A percentile compares a stretch with the other conserved stretches of the same genome.
phyloP scores from a whole-genome alignment of 2,329 filamentous ascomycete species.

The Fusarium aywerte region DNA sequence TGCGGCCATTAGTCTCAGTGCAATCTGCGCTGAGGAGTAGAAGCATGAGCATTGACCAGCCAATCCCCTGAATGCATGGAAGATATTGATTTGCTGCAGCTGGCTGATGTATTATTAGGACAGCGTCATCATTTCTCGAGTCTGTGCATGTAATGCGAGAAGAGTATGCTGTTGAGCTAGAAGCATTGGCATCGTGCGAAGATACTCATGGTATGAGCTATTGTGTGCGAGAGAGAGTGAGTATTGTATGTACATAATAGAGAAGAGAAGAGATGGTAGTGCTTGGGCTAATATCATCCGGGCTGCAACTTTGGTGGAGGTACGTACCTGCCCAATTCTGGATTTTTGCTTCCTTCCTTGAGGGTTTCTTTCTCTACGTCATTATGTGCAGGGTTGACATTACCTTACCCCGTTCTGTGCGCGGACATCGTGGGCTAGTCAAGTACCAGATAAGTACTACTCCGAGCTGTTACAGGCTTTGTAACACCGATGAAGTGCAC shows the following conservation, averaged over 20 bases:
- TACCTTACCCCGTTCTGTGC: slow-evolving; percentile 26
- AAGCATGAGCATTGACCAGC: slow-evolving; percentile 35
- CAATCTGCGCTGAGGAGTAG: slow-evolving; percentile 36
- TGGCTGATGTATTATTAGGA: slow-evolving; percentile 24
- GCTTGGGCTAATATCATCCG: slow-evolving; percentile 4
- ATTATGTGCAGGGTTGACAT: slow-evolving; percentile 39
- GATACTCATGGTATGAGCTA: not conserved
- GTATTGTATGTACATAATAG: not conserved
- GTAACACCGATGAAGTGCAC: not conserved
- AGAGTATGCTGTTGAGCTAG: not conserved
- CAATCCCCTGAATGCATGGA: slow-evolving; percentile 39
- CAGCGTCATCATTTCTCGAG: slow-evolving; percentile 17
- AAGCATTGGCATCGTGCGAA: slow-evolving; percentile 1
- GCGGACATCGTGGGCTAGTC: slow-evolving; percentile 27
- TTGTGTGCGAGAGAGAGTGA: not conserved
- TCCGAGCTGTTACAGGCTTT: not conserved
- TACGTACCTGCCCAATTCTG: slow-evolving; percentile 26
- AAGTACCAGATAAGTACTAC: slow-evolving; percentile 20
- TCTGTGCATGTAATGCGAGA: slow-evolving; percentile 15
- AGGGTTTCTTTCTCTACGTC: slow-evolving; percentile 43
- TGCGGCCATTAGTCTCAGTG: slow-evolving; percentile 34
- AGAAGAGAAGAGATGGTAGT: slow-evolving; percentile 4
- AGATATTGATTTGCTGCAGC: slow-evolving; percentile 28
- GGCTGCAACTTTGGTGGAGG: slow-evolving; percentile 5
- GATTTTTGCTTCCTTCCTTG: slow-evolving; percentile 30